Percentiles rank a stretch among this genome's conserved stretches.
These are phyloP conservation scores for Fusarium sp. DNA, from an alignment of 2,329 filamentous ascomycete genomes.

Conservation along the genomic window DNA sequence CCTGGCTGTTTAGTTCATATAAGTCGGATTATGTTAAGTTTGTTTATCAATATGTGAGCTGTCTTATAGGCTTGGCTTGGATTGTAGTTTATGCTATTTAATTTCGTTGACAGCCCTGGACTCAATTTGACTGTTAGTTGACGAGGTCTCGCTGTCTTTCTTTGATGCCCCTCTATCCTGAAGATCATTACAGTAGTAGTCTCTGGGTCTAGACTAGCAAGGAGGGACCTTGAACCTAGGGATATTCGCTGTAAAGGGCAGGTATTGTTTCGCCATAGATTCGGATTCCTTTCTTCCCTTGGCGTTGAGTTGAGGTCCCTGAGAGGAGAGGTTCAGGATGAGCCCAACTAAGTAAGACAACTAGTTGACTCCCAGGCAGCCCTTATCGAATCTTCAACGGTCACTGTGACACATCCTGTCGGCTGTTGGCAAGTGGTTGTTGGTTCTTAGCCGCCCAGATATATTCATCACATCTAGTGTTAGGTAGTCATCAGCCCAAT, in stretches of 20 bases:
- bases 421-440: conserved; percentile 35
- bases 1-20: conserved; percentile 5
- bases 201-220: conserved; percentile 9
- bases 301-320: background rate
- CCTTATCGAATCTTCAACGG: background rate
- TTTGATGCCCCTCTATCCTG: conserved; percentile 30
- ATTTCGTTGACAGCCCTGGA: background rate
- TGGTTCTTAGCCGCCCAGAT: conserved; percentile 43
- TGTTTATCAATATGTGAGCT: background rate
- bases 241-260: conserved; percentile 1
- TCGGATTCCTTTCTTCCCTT: conserved; percentile 7
- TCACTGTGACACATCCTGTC: conserved; percentile 27
- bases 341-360: background rate
- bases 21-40: conserved; percentile 16
- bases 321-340: background rate
- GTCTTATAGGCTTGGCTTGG: background rate
- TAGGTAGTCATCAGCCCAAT: conserved; percentile 34
- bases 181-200: conserved; percentile 29
- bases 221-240: conserved; percentile 16
- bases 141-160: background rate
- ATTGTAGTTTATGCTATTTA: background rate
- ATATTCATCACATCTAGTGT: conserved; percentile 42
- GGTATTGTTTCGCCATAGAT: conserved; percentile 33
- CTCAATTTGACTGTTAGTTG: background rate
- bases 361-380: background rate